Percentiles rank a stretch among this genome's conserved stretches.
phyloP scores from a whole-genome alignment of 306 rosid species.

The Oxytropis ochrocephala region DNA sequence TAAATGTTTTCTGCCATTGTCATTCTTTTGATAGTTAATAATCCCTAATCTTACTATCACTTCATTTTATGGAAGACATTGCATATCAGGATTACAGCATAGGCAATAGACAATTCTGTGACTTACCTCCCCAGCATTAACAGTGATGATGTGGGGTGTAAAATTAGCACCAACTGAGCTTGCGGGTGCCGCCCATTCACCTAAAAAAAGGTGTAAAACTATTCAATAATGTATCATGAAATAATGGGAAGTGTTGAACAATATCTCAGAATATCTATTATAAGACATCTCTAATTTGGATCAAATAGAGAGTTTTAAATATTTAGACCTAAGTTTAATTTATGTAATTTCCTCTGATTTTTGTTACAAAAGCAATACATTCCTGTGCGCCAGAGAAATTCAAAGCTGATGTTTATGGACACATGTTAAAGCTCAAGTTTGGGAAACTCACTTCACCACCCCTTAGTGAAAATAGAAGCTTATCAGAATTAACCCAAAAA shows the following conservation, averaged over 20 bases:
- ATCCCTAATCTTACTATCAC: neutral
- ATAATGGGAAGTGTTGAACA: neutral
- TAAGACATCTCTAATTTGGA: neutral
- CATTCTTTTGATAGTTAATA: neutral
- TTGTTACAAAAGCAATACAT: neutral
- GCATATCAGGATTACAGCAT: neutral
- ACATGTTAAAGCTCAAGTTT: neutral
- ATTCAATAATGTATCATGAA: neutral
- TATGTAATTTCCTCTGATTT: neutral
- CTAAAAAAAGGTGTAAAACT: conserved; percentile 28
- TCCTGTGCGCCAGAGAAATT: neutral
- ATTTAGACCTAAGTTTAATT: neutral
- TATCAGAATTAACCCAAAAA: neutral
- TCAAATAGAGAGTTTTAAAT: neutral
- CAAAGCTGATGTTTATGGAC: neutral
- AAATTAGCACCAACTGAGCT: conserved; percentile 89
- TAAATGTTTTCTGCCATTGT: neutral
- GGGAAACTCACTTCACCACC: neutral
- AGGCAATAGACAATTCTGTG: neutral
- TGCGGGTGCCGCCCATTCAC: conserved; percentile 83
- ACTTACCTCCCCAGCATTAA: conserved; percentile 85
- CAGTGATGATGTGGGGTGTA: conserved; percentile 90
- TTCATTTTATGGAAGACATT: neutral
- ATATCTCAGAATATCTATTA: neutral
- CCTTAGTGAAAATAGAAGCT: neutral